These are phyloP conservation scores for Aquanectria penicillioides DNA, from an alignment of 2,329 filamentous ascomycete species.

Conservation along the genomic window DNA sequence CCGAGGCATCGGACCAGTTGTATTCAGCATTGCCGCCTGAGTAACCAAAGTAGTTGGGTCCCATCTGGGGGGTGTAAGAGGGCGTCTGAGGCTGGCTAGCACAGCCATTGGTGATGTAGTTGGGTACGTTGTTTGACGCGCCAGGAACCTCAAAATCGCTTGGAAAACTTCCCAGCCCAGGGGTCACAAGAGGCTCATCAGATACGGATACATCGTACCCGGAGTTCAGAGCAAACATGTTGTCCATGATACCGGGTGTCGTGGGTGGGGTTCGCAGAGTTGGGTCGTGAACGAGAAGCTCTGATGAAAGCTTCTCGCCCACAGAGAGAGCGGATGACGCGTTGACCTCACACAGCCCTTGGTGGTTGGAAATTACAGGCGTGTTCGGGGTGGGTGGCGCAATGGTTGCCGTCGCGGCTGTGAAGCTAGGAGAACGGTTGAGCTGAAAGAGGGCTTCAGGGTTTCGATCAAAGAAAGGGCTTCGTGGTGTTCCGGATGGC, in stretches of 20 bases:
- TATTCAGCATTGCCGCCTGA: slow-evolving; percentile 57
- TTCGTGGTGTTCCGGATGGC: slow-evolving; percentile 44
- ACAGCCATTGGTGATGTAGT: slow-evolving; percentile 54
- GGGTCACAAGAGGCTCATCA: slow-evolving; percentile 62
- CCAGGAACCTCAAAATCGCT: slow-evolving; percentile 57
- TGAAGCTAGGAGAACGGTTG: slow-evolving; percentile 54
- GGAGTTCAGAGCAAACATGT: slow-evolving; percentile 53
- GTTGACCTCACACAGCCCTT: slow-evolving; percentile 51
- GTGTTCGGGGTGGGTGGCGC: slow-evolving; percentile 63
- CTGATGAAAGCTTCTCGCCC: slow-evolving; percentile 44
- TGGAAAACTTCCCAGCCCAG: slow-evolving; percentile 56
- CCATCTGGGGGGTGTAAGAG: slow-evolving; percentile 55
- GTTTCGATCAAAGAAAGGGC: slow-evolving; percentile 55
- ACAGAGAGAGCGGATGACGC: slow-evolving; percentile 48
- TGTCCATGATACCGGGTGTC: slow-evolving; percentile 59
- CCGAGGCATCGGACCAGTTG: slow-evolving; percentile 60
- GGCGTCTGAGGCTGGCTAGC: slow-evolving; percentile 61
- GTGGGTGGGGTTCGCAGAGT: slow-evolving; percentile 64
- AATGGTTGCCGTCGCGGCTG: slow-evolving; percentile 50
- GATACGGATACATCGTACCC: slow-evolving; percentile 50
- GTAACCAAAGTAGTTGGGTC: slow-evolving; percentile 52
- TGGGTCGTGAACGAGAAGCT: slow-evolving; percentile 50
- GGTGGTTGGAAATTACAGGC: slow-evolving; percentile 52
- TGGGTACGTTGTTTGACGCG: slow-evolving; percentile 54
- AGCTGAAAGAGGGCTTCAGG: slow-evolving; percentile 57